Evolutionary conservation across 495 filamentous ascomycete species (phyloP).

Genomic region (Rhizodiscina lignyota): DNA sequence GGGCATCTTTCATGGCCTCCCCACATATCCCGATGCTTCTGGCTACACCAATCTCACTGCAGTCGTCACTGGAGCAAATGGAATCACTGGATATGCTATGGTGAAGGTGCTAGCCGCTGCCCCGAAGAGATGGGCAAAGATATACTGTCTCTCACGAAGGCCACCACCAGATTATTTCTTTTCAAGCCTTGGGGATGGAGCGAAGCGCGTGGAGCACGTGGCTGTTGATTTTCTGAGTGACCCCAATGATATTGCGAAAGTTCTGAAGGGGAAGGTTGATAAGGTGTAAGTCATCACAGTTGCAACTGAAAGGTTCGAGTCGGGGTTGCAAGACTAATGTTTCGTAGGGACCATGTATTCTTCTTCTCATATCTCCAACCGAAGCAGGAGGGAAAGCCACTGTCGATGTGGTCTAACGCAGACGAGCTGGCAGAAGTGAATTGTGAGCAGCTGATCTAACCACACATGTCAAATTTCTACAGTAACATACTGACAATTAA

Average conservation of each 20-base stretch:
- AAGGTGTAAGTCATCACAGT: conserved; percentile 7
- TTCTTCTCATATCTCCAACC: conserved; percentile 39
- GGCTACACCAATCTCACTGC: conserved; percentile 27
- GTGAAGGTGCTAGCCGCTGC: conserved; percentile 25
- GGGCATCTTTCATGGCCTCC: conserved; percentile 31
- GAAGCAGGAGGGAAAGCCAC: conserved; percentile 18
- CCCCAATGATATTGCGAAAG: conserved; percentile 22
- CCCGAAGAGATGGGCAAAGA: conserved; percentile 33
- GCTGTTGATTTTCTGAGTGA: conserved; percentile 28
- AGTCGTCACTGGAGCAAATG: conserved; percentile 36
- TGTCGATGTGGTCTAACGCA: conserved; percentile 28
- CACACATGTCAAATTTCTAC: background rate
- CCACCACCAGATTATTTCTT: conserved; percentile 20
- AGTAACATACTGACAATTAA: background rate
- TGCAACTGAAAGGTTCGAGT: conserved; percentile 1
- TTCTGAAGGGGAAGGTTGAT: conserved; percentile 19
- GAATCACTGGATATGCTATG: conserved; percentile 31
- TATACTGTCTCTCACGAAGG: conserved; percentile 30
- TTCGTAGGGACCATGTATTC: conserved; percentile 31
- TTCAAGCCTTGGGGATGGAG: no score
- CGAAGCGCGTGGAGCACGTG: conserved; percentile 31
- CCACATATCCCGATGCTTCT: conserved; percentile 22
- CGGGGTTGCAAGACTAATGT: background rate
- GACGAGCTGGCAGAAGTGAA: conserved; percentile 29
- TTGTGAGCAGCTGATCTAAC: conserved; percentile 7